Conservation (phyloP, 805 yeast genomes). For the Wickerhamomyces strasburgensis region DNA sequence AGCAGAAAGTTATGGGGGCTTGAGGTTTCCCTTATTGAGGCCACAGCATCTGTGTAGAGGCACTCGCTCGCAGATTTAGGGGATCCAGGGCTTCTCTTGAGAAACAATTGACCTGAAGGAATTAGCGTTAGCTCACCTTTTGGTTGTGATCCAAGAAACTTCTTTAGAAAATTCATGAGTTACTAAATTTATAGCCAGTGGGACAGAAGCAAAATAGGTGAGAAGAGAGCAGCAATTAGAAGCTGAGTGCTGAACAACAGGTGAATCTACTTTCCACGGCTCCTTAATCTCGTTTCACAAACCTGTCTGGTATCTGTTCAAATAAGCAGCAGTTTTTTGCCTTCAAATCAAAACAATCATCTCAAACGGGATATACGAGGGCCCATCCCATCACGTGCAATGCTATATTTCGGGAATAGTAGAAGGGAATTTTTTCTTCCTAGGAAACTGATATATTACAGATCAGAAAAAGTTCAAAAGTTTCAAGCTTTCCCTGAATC, state of each 20-base stretch:
- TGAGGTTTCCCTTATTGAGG: constrained; percentile 64
- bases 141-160: constrained; percentile 51
- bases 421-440: no score
- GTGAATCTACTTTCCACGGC: no score
- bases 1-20: constrained; percentile 65
- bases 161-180: constrained; percentile 69
- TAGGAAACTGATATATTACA: no score
- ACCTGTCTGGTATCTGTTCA: no score
- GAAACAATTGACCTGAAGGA: constrained; percentile 74
- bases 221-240: constrained; percentile 9
- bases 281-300: no score
- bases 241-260: constrained; percentile 2
- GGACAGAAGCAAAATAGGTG: neutral
- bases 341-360: no score
- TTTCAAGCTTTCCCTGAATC: no score
- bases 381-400: no score
- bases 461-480: no score
- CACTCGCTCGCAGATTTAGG: constrained; percentile 88
- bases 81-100: constrained; percentile 68
- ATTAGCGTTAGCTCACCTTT: constrained; percentile 61
- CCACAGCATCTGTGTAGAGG: constrained; percentile 73
- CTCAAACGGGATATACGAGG: no score
- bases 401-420: no score
- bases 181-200: neutral
- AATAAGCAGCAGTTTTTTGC: no score